These are phyloP conservation scores for Dryadomyces sulphureus DNA, from an alignment of 2,329 filamentous ascomycete genomes.

Conservation along the genomic window DNA sequence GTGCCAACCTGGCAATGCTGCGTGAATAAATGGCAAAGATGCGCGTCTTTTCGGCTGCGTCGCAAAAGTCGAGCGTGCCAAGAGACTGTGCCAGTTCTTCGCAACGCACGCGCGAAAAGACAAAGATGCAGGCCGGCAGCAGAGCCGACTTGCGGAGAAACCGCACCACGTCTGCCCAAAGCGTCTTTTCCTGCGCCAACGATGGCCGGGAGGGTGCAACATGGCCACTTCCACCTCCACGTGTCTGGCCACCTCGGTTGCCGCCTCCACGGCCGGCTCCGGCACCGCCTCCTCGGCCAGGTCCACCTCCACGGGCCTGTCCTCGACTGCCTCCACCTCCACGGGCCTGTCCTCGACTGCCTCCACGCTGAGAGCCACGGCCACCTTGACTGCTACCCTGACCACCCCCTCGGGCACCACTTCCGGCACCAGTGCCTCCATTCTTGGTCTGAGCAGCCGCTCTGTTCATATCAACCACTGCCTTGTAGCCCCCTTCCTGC, in stretches of 20 bases:
- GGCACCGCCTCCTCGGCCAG: conserved; percentile 14
- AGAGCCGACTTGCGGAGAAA: conserved; percentile 76
- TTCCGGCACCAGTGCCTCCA: neutral
- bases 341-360: conserved; percentile 17
- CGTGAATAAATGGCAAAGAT: conserved; percentile 97
- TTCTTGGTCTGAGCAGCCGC: conserved; percentile 17
- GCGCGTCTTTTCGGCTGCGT: conserved; percentile 82
- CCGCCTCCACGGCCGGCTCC: conserved; percentile 33
- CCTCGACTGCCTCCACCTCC: conserved; percentile 18
- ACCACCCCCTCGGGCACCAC: conserved; percentile 19
- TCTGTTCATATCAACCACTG: conserved; percentile 21
- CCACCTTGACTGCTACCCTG: conserved; percentile 27
- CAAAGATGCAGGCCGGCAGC: conserved; percentile 89
- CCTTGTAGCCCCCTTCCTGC: conserved; percentile 85
- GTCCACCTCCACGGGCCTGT: conserved; percentile 30
- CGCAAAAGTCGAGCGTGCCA: conserved; percentile 90
- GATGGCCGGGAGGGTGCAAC: conserved; percentile 35
- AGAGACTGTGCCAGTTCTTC: conserved; percentile 95
- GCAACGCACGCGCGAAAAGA: conserved; percentile 95
- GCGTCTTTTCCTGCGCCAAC: conserved; percentile 83
- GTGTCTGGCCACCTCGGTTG: conserved; percentile 54
- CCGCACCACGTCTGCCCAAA: conserved; percentile 93
- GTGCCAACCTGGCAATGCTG: conserved; percentile 79
- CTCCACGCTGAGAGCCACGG: conserved; percentile 26
- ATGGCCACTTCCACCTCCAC: conserved; percentile 66